These are phyloP conservation scores for Acidiella bohemica DNA, from an alignment of 495 filamentous ascomycete genomes.

Conservation along the genomic window DNA sequence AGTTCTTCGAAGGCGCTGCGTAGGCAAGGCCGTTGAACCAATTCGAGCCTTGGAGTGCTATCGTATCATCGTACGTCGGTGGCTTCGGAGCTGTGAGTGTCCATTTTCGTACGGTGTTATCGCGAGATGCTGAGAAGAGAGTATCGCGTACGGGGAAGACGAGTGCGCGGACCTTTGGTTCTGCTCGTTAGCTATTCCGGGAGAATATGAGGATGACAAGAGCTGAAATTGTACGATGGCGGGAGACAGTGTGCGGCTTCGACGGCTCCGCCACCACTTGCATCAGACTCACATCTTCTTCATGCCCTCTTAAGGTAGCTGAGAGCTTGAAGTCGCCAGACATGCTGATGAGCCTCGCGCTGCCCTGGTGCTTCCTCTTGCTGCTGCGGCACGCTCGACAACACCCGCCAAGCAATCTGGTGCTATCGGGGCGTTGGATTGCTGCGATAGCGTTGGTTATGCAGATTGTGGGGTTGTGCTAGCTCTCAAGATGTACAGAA, in stretches of 20 bases:
- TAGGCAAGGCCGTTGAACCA: slow-evolving; percentile 81
- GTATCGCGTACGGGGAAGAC: slow-evolving; percentile 59
- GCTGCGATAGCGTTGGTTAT: too few relatives aligned
- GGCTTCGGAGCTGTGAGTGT: slow-evolving; percentile 49
- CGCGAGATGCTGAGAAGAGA: slow-evolving; percentile 75
- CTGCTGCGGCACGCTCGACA: too few relatives aligned
- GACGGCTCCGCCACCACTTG: not conserved
- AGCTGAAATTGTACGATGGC: too few relatives aligned
- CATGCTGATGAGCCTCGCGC: slow-evolving; percentile 14
- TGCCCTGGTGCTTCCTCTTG: not conserved
- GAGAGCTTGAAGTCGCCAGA: slow-evolving; percentile 32
- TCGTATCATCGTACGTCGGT: slow-evolving; percentile 59
- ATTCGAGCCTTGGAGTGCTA: slow-evolving; percentile 58
- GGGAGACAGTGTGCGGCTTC: not conserved
- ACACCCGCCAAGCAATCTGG: too few relatives aligned
- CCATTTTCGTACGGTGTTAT: slow-evolving; percentile 84
- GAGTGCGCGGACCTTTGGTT: slow-evolving; percentile 69
- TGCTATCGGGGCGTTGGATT: too few relatives aligned
- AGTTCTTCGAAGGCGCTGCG: slow-evolving; percentile 51
- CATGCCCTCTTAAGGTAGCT: slow-evolving; percentile 30
- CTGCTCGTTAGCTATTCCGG: slow-evolving; percentile 5
- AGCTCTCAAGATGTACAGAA: too few relatives aligned
- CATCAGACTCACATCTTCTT: slow-evolving; percentile 30
- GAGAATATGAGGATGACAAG: not conserved
- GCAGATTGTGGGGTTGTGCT: too few relatives aligned